These are phyloP conservation scores for Wickerhamiella azymoides DNA, from an alignment of 805 yeast genomes.

Conservation along the genomic window DNA sequence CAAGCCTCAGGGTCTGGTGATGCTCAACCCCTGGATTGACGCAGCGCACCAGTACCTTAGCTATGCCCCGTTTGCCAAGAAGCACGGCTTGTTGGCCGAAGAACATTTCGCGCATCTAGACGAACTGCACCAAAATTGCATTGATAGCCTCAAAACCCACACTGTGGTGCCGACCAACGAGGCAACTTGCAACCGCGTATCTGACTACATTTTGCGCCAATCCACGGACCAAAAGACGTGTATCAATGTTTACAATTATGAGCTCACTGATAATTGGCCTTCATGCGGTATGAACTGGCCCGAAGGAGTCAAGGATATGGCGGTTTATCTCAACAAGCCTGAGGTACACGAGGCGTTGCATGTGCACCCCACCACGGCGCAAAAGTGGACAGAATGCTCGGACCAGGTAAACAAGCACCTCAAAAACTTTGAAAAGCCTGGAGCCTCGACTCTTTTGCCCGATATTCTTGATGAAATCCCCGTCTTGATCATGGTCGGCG, in stretches of 20 bases:
- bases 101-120: slow-evolving; percentile 20
- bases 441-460: slow-evolving; percentile 58
- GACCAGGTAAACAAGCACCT: slow-evolving; percentile 35
- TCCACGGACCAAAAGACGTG: slow-evolving; percentile 35
- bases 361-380: slow-evolving; percentile 16
- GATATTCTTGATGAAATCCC: slow-evolving; percentile 42
- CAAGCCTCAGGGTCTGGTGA: slow-evolving; percentile 37
- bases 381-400: slow-evolving; percentile 68
- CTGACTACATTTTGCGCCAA: slow-evolving; percentile 23
- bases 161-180: slow-evolving; percentile 16
- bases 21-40: slow-evolving; percentile 93
- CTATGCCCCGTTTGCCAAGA: slow-evolving; percentile 55
- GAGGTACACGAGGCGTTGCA: slow-evolving; percentile 41
- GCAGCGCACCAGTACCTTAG: slow-evolving; percentile 76
- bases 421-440: slow-evolving; percentile 28
- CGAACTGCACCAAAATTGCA: slow-evolving; percentile 18
- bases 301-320: slow-evolving; percentile 35
- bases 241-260: slow-evolving; percentile 70
- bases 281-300: slow-evolving; percentile 95
- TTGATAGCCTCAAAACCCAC: slow-evolving; percentile 18
- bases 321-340: slow-evolving; percentile 34
- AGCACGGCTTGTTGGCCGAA: slow-evolving; percentile 39
- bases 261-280: slow-evolving; percentile 59
- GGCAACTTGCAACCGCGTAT: slow-evolving; percentile 29
- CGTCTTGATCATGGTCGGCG: slow-evolving; percentile 71